Conservation (phyloP, 345 rosid genomes). For the Cochlearia excelsa region DNA sequence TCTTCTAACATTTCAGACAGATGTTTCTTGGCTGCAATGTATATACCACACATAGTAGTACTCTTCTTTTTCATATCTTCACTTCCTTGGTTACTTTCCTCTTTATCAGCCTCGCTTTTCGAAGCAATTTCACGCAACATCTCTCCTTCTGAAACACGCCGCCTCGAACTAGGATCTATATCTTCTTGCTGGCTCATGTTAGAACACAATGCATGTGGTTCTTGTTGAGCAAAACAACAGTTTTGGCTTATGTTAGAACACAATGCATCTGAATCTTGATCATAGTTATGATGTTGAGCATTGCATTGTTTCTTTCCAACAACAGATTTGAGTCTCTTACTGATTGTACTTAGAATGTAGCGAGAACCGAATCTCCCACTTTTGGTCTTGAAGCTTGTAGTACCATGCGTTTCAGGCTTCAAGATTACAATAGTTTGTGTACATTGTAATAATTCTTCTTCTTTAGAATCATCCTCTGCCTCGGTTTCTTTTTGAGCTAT, state of each 20-base stretch:
- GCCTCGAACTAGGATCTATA: conserved; percentile 43
- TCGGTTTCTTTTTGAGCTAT: conserved; percentile 65
- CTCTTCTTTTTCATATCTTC: conserved; percentile 49
- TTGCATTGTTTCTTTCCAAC: conserved; percentile 45
- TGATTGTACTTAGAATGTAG: conserved; percentile 39
- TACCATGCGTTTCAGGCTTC: conserved; percentile 48
- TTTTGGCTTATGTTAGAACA: conserved; percentile 34
- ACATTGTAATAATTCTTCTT: conserved; percentile 59
- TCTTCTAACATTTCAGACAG: conserved; percentile 70
- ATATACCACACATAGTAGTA: conserved; percentile 50
- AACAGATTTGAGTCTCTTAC: conserved; percentile 49
- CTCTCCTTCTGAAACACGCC: conserved; percentile 53
- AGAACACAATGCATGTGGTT: conserved; percentile 60
- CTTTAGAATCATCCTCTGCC: conserved; percentile 47
- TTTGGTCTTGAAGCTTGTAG: conserved; percentile 64
- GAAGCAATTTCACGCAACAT: conserved; percentile 41
- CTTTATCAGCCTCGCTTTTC: conserved; percentile 32
- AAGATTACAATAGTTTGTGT: conserved; percentile 65
- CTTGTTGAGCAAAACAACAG: conserved; percentile 29
- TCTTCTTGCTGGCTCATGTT: conserved; percentile 27
- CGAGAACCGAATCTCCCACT: conserved; percentile 40
- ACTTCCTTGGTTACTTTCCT: conserved; percentile 34
- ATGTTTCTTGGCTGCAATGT: conserved; percentile 85
- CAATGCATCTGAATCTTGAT: conserved; percentile 64
- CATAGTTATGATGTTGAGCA: conserved; percentile 49